Conservation (phyloP, 345 rosid species). For the Lepidium africanum region DNA sequence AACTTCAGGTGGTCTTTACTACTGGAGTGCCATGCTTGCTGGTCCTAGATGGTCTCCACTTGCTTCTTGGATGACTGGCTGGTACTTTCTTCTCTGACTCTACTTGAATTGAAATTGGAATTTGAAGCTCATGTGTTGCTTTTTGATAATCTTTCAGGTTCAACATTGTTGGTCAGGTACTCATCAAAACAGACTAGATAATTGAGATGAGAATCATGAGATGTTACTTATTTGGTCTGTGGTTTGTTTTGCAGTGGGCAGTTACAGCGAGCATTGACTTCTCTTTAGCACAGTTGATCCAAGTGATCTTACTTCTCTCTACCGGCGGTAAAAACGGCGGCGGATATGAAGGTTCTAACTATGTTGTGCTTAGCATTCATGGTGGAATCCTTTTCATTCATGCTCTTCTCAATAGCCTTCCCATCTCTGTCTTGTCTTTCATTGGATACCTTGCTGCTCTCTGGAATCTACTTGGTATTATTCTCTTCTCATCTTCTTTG, state of each 20-base stretch:
- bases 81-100: constrained; percentile 32
- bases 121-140: neutral
- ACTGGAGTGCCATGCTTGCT: constrained; percentile 98
- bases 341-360: constrained; percentile 80
- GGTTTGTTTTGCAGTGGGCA: constrained; percentile 70
- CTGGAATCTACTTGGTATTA: constrained; percentile 69
- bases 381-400: constrained; percentile 72
- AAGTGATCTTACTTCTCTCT: constrained; percentile 60
- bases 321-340: constrained; percentile 95
- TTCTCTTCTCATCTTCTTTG: too few species aligned
- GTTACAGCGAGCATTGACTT: constrained; percentile 34
- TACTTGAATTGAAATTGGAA: neutral
- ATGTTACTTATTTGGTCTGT: neutral
- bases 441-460: constrained; percentile 86
- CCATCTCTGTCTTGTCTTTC: constrained; percentile 70
- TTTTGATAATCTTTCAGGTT: constrained; percentile 54
- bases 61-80: constrained; percentile 96
- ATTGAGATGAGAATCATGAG: too few species aligned
- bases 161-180: constrained; percentile 73
- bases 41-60: constrained; percentile 88
- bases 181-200: neutral
- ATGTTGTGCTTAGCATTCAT: constrained; percentile 63
- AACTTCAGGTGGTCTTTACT: constrained; percentile 95
- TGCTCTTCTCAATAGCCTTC: constrained; percentile 74
- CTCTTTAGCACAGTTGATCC: constrained; percentile 35